Base-by-base conservation (phyloP, 75 land plant species). In the Isoetes taiwanensis region DNA sequence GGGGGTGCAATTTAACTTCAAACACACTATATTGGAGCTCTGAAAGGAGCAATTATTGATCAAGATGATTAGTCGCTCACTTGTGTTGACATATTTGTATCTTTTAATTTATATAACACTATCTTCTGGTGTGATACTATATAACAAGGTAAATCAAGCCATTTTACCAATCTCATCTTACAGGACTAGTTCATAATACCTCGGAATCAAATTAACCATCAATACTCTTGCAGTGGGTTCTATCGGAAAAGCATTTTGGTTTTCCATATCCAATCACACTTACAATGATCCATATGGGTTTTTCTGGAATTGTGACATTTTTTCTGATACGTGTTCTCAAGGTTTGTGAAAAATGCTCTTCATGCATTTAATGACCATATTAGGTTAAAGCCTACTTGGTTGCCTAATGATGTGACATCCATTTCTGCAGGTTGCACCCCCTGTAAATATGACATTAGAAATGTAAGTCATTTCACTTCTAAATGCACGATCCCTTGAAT, bases 271-370 rank as follows among this genome's bases (percentile, higher is more conserved):
- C 96, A 1, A 90, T 90, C 32, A 81, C 91, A 3, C 81, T 90
- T 30, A 90, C 96, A 0, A 90, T 90, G 96, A 90, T 90, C 60
- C 96, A 90, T 61, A 90, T 90, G 96, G 91, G 81, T 31, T 90
- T 90, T 68, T 90, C 86, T 52, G 86, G 81, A 29, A 50, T 43
- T 5, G 83, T 90, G 28, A 80, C 96, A 19, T 82, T 90, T 48
- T 14, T 90, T 26, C 84, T 90, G 58, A 67, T 90, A 33, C 91
- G 96, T 56, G 79, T 90, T 26, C 66, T 90, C 32, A 90, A 90
- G 96, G 90, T 85, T 73, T 25, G 59, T 20, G 12, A 10, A 30
- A 30, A 42, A 17, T 32, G 30, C 17, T n/a, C 31, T 31, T 24
- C 39, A 28, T 8, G 23, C 19, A 11, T 60, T 40, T 27, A 4